Evolutionary conservation across 2,329 filamentous ascomycete species (phyloP), one percentile per base, ranked within the genome.

Genomic region (Aureobasidium sp.): DNA sequence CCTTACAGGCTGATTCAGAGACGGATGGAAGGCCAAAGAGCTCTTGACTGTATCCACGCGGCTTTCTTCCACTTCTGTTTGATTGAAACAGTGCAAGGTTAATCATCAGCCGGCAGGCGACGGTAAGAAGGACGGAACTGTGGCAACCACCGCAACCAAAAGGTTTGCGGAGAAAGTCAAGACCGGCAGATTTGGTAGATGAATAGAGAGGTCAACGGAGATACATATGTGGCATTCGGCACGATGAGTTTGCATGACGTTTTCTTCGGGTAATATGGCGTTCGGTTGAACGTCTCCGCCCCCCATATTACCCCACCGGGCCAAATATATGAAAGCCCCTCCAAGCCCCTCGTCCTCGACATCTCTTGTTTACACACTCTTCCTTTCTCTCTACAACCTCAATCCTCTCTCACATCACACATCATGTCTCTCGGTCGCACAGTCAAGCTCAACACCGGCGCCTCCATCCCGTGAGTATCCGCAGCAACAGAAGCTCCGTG

Each of bases 381-480:
- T 32, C 6, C 16, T 11, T 9, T 2, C 13, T 16, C 7, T 16
- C 21, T 45, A 7, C 8, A 53, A 2, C 8, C 25, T 32, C 37
- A 30, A 55, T 55, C 36, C 3, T 15, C 30, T 3, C 2, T n/a
- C 41, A 57, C 1, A 27, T 29, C 44, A 59, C 30, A 48, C 21
- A 59, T 59, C 55, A 59, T 59, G 55, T 59, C 55, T 59, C 55
- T 59, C 55, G 55, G 55, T 30, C 55, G 55, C 34, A 59, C 55
- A 29, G 55, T 59, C 55, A 59, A 59, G 55, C 67, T 74, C 63
- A 74, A 74, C 67, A 74, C 71, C 52, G 72, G 72, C 64, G 71
- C 71, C 8, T 71, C 69, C 45, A 75, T 74, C 58, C 73, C 73
- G 63, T 64, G 32, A 61, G 53, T 44, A 13, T n/a, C 4, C 11